Base-by-base conservation (phyloP, 1,139 yeast genomes). In the Yamadazyma mexicana region DNA sequence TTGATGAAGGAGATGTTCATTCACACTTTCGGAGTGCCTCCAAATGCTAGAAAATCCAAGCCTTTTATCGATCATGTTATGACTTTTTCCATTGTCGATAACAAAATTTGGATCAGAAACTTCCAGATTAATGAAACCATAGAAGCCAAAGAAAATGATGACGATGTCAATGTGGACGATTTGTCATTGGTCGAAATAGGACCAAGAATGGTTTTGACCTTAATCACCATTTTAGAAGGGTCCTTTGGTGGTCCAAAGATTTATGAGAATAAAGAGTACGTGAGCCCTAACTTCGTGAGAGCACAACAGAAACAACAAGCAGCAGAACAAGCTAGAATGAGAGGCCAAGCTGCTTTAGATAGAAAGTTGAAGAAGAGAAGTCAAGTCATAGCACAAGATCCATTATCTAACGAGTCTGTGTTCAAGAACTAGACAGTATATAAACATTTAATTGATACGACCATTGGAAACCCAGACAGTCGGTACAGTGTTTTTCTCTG, bases 161-260 rank as follows among this genome's bases (percentile, higher is more conserved):
- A 39, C n/a, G 44, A 46, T 28, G 62, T 63, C 47, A 52, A 57
- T 53, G 57, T 58, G 42, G 75, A 77, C 47, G 87, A 85, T 50
- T 64, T 86, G 46, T 80, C 87, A 26, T 73, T 92, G 56, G 86
- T 94, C 46, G 99, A 92, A 70, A 89, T 92, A 52, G 99, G 99
- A 3, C 99, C 99, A 39, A 79, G 99, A 60, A 83, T 91, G 53
- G 98, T 94, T 28, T 75, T 94, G 69, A 92, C 98, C 3, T 82
- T 87, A 51, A 91, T 92, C 52, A 84, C 95, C 45, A 83, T 92
- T 39, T 75, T 92, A 49, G 98, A 92, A 66, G 99, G 98, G 36
- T 88, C 98, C 2, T 94, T 92, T 57, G 95, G 97, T 41, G 98
- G 99, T 17, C 97, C 98, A 47, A 89, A 92, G 74, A 88, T 92